Base-by-base conservation (phyloP, 352 stramenopile species). In the Sclerospora graminicola region DNA sequence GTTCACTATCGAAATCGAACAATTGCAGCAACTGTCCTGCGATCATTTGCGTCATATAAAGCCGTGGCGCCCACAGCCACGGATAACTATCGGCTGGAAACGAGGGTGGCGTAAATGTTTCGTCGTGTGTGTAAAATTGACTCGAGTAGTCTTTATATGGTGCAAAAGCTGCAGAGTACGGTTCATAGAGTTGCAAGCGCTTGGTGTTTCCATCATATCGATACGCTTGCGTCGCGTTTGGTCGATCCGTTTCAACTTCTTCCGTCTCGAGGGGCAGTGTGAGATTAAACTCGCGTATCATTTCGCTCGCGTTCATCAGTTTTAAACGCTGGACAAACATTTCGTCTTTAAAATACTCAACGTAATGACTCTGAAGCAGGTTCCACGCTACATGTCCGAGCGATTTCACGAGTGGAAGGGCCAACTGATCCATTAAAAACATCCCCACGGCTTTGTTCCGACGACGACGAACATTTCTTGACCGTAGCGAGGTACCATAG, bases 61-160 rank as follows among this genome's bases (percentile, higher is more conserved):
- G 54, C 18, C 57, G 51, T 5, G 27, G 39, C 33, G 54, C 57
- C 67, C 67, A 79, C 10, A 56, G 37, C 67, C 67, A 79, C 20
- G 67, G 67, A 55, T 79, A 79, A 10, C 58, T 64, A 31, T 58
- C 48, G 4, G 63, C 63, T 14, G 67, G 67, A 4, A 79, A 43
- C 27, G 48, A 68, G 5, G 60, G 41, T 24, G 42, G 23, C 5
- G 63, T 54, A 7, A 79, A 52, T 23, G 48, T 48, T 10, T 66
- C 52, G 16, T 73, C 55, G 0, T 21, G 51, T 8, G 51, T 53
- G 47, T 82, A 82, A 54, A 81, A 84, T 8, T 53, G 33, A 16
- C 48, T 23, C 23, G 58, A 52, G 37, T 84, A 84, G 15, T 57
- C 57, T 8, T 48, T 16, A 14, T 79, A 84, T 33, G 72, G 69